phyloP scores from a whole-genome alignment of 2,329 filamentous ascomycete species.

The Knufia petricola region DNA sequence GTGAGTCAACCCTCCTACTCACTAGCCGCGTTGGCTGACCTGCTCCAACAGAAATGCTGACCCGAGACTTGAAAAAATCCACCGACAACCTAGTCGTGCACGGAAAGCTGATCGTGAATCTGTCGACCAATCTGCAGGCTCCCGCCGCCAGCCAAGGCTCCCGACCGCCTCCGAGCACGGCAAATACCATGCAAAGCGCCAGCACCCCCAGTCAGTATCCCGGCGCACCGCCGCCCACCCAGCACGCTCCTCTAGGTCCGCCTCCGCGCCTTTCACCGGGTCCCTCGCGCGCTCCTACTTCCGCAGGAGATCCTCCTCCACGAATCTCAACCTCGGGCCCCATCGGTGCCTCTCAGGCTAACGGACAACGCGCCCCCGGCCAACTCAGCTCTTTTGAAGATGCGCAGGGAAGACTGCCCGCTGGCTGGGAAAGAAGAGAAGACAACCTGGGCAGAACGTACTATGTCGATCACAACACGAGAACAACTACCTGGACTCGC shows the following conservation, averaged over 20 bases:
- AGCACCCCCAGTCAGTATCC: conserved; percentile 9
- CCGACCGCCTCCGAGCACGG: conserved; percentile 15
- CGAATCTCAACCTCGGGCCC: conserved; percentile 25
- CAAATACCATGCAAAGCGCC: conserved; percentile 16
- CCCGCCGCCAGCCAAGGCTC: conserved; percentile 19
- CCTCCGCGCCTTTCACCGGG: conserved; percentile 24
- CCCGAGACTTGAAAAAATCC: conserved; percentile 90
- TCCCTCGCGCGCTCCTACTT: conserved; percentile 25
- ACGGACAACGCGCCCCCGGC: conserved; percentile 38
- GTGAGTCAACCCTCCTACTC: conserved; percentile 44
- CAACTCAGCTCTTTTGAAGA: conserved; percentile 90
- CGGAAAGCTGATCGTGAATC: conserved; percentile 91
- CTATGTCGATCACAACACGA: conserved; percentile 95
- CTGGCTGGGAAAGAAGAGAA: conserved; percentile 91
- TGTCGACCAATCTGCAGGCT: conserved; percentile 76
- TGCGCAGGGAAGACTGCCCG: conserved; percentile 80
- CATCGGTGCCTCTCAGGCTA: conserved; percentile 32
- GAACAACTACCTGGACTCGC: conserved; percentile 92
- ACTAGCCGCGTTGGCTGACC: conserved; percentile 9
- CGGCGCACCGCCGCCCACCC: conserved; percentile 13
- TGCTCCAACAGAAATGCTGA: conserved; percentile 76
- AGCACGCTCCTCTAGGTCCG: conserved; percentile 18
- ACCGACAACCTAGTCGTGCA: conserved; percentile 97
- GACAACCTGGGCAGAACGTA: conserved; percentile 93
- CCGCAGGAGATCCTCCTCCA: conserved; percentile 24